Evolutionary conservation across 2,329 filamentous ascomycete genomes (phyloP).

Genomic region (Colletotrichum chrysophilum): DNA sequence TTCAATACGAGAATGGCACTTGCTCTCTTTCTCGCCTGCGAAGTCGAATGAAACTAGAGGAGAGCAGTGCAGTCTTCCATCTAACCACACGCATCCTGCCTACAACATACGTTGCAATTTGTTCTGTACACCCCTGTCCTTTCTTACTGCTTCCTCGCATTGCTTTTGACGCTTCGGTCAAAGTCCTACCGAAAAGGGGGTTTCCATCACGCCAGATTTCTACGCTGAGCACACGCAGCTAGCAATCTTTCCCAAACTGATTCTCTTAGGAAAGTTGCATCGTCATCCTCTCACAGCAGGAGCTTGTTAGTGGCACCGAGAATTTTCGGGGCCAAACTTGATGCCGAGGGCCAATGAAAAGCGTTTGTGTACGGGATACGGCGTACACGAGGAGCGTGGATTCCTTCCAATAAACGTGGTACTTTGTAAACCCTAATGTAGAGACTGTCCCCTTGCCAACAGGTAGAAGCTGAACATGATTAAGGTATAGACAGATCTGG

Average conservation of each 20-base stretch:
- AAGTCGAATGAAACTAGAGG: no score
- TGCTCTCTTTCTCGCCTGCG: no score
- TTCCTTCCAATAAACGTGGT: not conserved
- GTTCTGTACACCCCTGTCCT: no score
- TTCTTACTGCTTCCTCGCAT: no score
- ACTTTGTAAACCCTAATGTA: not conserved
- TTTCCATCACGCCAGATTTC: no score
- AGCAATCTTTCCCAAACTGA: not conserved
- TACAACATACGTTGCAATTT: no score
- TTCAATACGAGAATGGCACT: no score
- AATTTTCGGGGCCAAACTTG: not conserved
- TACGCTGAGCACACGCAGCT: fast-evolving
- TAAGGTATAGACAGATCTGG: fast-evolving
- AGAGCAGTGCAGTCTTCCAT: no score
- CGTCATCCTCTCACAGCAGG: no score
- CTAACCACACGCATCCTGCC: no score
- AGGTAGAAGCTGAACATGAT: not conserved
- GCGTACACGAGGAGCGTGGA: not conserved
- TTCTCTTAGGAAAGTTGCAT: not conserved
- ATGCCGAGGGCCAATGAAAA: not conserved
- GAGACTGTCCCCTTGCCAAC: not conserved
- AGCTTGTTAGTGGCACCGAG: no score
- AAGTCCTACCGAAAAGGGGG: not conserved
- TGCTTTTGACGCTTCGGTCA: not conserved
- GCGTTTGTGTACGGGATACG: not conserved